A percentile compares a stretch with the other conserved stretches of the same genome.
phyloP scores from a whole-genome alignment of 108 stramenopile species.

The Craspedostauros australis region DNA sequence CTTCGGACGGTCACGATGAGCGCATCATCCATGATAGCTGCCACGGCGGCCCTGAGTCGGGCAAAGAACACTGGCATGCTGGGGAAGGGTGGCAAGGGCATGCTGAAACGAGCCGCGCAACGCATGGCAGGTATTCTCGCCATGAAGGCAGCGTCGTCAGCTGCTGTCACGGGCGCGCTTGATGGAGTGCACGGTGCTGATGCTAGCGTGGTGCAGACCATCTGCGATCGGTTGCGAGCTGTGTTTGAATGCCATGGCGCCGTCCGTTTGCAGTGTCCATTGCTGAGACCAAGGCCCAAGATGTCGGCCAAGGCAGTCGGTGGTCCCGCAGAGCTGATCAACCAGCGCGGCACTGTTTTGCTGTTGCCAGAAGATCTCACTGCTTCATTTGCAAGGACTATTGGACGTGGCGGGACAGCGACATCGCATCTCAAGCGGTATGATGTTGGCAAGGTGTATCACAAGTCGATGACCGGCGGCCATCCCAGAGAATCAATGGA shows the following conservation, averaged over 20 bases:
- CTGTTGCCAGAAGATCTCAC: slow-evolving; percentile 63
- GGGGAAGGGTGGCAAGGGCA: slow-evolving; percentile 60
- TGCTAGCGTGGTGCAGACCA: slow-evolving; percentile 50
- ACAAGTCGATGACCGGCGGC: slow-evolving; percentile 62
- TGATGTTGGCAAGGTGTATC: slow-evolving; percentile 57
- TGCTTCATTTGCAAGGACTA: slow-evolving; percentile 61
- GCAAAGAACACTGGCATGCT: slow-evolving; percentile 45
- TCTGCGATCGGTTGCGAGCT: slow-evolving; percentile 27
- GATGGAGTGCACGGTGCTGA: slow-evolving; percentile 66
- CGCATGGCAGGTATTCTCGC: slow-evolving; percentile 58
- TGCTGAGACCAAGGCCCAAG: slow-evolving; percentile 38
- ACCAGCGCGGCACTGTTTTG: slow-evolving; percentile 43
- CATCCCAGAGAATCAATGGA: slow-evolving; percentile 71
- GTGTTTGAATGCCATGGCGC: slow-evolving; percentile 75
- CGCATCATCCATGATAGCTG: slow-evolving; percentile 54
- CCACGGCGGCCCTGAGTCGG: slow-evolving; percentile 52
- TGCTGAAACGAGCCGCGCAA: slow-evolving; percentile 55
- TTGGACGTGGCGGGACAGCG: slow-evolving; percentile 60
- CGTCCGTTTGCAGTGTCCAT: slow-evolving; percentile 46
- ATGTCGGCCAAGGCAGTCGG: slow-evolving; percentile 6
- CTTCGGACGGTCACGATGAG: slow-evolving; percentile 54
- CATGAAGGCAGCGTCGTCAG: slow-evolving; percentile 53
- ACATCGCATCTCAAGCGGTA: slow-evolving; percentile 64
- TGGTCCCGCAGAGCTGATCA: slow-evolving; percentile 67
- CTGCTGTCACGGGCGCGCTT: slow-evolving; percentile 44